Evolutionary conservation across 2,329 filamentous ascomycete genomes (phyloP).

Genomic region (Monosporascus sp.): DNA sequence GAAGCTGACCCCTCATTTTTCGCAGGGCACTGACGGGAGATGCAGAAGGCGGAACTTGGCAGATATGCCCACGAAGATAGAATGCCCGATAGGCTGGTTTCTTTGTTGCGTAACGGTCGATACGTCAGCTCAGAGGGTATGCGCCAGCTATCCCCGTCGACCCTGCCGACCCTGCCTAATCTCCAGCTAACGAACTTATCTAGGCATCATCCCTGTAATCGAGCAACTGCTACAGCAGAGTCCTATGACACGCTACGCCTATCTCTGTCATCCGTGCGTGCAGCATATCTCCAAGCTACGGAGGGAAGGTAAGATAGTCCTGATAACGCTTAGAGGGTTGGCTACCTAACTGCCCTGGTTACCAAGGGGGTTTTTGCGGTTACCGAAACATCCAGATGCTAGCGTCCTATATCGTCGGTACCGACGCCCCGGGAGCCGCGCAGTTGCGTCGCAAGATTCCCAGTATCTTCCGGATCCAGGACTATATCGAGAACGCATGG

Average conservation of each 20-base stretch:
- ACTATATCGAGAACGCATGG: conserved; percentile 85
- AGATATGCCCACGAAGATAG: conserved; percentile 67
- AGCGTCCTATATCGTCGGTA: conserved; percentile 67
- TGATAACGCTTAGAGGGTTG: too few species aligned
- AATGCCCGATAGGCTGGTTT: conserved; percentile 67
- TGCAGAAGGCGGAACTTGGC: conserved; percentile 60
- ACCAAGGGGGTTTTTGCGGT: conserved; percentile 78
- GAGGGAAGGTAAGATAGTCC: conserved; percentile 53
- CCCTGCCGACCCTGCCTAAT: background rate
- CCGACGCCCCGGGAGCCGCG: conserved; percentile 51
- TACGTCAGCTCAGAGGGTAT: conserved; percentile 50
- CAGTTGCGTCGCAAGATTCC: conserved; percentile 61
- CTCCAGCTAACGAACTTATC: conserved; percentile 38
- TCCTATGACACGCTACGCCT: conserved; percentile 61
- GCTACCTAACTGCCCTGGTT: background rate
- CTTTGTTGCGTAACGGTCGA: conserved; percentile 56
- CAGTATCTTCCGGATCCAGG: conserved; percentile 76
- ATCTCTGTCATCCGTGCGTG: conserved; percentile 71
- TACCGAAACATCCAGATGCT: conserved; percentile 96
- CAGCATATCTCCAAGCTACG: conserved; percentile 77
- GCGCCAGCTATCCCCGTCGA: conserved; percentile 4
- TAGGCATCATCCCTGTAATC: conserved; percentile 58
- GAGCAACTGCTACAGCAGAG: conserved; percentile 62
- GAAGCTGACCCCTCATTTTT: background rate
- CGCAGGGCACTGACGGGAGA: conserved; percentile 1